These are phyloP conservation scores for Magnolia sinica DNA, from an alignment of 164 flowering plant genomes.

Conservation along the genomic window DNA sequence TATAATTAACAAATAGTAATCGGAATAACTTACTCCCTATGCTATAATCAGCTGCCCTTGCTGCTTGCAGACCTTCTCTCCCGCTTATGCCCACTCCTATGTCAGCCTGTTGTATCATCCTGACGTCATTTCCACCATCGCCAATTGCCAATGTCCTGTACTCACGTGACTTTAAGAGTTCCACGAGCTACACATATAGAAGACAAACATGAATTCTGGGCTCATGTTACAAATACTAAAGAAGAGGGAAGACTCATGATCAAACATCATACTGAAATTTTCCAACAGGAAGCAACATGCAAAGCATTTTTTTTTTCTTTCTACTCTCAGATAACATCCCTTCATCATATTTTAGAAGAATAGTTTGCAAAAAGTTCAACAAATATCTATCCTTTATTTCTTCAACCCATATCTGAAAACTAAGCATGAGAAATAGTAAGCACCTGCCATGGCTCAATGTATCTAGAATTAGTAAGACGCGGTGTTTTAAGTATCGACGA, in stretches of 20 bases:
- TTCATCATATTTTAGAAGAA: too few species aligned
- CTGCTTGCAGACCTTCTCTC: conserved; percentile 98
- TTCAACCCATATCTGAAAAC: too few species aligned
- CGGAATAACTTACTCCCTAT: conserved; percentile 78
- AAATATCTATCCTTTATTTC: too few species aligned
- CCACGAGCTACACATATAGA: conserved; percentile 69
- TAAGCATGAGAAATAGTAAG: too few species aligned
- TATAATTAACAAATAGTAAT: not conserved
- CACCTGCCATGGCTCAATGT: too few species aligned
- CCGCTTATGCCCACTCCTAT: conserved; percentile 99
- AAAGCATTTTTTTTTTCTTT: too few species aligned
- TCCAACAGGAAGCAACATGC: not conserved
- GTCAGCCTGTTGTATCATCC: conserved; percentile 99
- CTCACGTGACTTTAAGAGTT: conserved; percentile 84
- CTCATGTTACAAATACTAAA: not conserved
- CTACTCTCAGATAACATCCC: too few species aligned
- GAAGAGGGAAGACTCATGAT: not conserved
- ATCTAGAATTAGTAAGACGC: too few species aligned
- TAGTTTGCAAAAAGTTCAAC: too few species aligned
- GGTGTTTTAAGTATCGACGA: too few species aligned
- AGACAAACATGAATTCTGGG: not conserved
- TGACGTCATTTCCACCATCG: conserved; percentile 99
- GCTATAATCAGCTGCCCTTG: conserved; percentile 99
- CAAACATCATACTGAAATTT: not conserved
- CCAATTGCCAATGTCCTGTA: conserved; percentile 97